Evolutionary conservation across 2,329 filamentous ascomycete genomes (phyloP).

Genomic region (Sporothrix dimorphospora): DNA sequence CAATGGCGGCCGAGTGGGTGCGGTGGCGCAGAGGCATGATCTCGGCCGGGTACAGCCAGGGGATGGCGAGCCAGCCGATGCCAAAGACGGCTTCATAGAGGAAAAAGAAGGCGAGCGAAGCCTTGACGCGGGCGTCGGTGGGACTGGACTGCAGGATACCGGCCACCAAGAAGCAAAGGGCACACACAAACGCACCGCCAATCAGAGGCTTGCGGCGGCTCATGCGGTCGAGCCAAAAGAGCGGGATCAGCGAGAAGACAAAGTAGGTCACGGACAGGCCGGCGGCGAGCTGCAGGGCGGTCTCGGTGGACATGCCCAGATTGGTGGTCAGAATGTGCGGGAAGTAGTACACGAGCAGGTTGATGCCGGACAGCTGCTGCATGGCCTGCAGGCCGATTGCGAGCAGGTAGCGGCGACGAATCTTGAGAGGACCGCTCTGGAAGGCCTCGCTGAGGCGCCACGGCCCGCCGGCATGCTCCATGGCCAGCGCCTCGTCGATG

Average conservation of each 20-base stretch:
- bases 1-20: constrained; percentile 61
- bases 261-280: constrained; percentile 7
- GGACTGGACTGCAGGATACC: neutral
- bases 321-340: constrained; percentile 33
- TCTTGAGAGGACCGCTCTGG: constrained; percentile 36
- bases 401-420: constrained; percentile 38
- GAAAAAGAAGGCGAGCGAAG: constrained; percentile 49
- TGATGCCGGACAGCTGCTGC: constrained; percentile 48
- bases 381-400: constrained; percentile 38
- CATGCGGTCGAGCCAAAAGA: constrained; percentile 35
- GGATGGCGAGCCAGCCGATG: constrained; percentile 56
- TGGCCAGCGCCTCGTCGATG: constrained; percentile 56
- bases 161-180: constrained; percentile 1
- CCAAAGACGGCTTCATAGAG: constrained; percentile 58
- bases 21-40: constrained; percentile 56
- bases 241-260: constrained; percentile 30
- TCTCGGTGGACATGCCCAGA: constrained; percentile 31
- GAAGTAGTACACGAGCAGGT: constrained; percentile 33
- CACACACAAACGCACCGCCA: constrained; percentile 50
- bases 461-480: constrained; percentile 48
- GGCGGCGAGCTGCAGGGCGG: constrained; percentile 33
- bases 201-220: constrained; percentile 36
- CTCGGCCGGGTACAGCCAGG: constrained; percentile 63
- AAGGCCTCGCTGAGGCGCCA: neutral
- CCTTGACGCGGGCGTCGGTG: constrained; percentile 43